Percentiles rank a stretch among this genome's conserved stretches.
These are phyloP conservation scores for Cordia subcordata DNA, from an alignment of 257 asterid genomes.

Conservation along the genomic window DNA sequence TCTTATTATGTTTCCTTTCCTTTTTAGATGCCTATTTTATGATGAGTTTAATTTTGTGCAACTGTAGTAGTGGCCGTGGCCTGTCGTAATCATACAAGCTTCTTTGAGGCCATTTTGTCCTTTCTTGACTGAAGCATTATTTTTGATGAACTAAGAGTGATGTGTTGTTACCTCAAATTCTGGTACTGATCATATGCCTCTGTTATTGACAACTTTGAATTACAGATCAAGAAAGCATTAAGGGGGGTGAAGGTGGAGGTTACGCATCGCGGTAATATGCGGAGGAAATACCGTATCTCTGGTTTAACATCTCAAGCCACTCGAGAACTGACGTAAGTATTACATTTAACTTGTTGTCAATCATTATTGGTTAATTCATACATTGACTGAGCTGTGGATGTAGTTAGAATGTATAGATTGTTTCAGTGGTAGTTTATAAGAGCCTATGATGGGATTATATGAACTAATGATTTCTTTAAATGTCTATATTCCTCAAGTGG, in stretches of 20 bases:
- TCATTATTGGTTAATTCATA: not conserved
- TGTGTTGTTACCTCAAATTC: not conserved
- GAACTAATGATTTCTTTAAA: too few relatives aligned
- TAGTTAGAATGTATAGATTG: not conserved
- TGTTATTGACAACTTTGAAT: not conserved
- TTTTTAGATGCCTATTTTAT: too few relatives aligned
- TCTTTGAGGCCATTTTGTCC: not conserved
- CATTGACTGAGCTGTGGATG: not conserved
- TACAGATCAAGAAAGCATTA: slow-evolving; percentile 86
- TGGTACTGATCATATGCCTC: not conserved
- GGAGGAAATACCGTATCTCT: slow-evolving; percentile 85
- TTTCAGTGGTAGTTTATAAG: not conserved
- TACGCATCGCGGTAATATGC: slow-evolving; percentile 95
- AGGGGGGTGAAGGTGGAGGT: slow-evolving; percentile 98
- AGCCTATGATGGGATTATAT: too few relatives aligned
- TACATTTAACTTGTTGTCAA: not conserved
- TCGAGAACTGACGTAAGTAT: slow-evolving; percentile 75
- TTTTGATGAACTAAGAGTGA: too few relatives aligned
- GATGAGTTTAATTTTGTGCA: too few relatives aligned
- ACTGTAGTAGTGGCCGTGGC: too few relatives aligned
- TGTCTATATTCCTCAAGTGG: too few relatives aligned
- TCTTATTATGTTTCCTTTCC: too few relatives aligned
- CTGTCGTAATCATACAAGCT: too few relatives aligned
- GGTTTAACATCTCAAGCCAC: slow-evolving; percentile 94
- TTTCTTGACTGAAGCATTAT: not conserved